Evolutionary conservation across 495 filamentous ascomycete species (phyloP), one percentile per base, ranked within the genome.

Genomic region (Xylaria nigripes): DNA sequence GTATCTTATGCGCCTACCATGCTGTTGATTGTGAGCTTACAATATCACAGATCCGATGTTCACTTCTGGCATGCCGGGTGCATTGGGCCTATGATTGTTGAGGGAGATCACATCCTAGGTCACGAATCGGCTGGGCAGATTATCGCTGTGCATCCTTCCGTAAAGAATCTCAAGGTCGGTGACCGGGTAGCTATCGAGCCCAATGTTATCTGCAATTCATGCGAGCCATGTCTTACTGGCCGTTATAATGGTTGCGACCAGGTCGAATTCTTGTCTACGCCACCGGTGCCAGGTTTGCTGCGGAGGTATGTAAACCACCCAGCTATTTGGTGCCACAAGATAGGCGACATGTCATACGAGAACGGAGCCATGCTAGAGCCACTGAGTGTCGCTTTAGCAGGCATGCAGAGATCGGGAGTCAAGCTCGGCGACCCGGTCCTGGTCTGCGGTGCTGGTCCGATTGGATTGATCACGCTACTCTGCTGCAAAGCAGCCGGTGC

Each of bases 61-160:
- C 90, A 95, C 72, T 96, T 96, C 78, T 95, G 90, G 90, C 89
- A 91, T 67, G 86, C 84, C 30, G 90, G 90, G 57, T 87, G 85
- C 71, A 95, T 96, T 64, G 90, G 90, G 13, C 90, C 90, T 50
- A 96, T 95, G 90, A 85, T 95, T 57, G 90, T 96, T 25, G 79
- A 78, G 50, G 84, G 80, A 59, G 85, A 88, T 65, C 90, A 95
- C 65, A 87, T 95, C 62, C 84, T 96, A 27, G 90, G 90, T 57
- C 90, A 95, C 76, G 90, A 95, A 74, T 94, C 90, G 41, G 86
- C 89, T 25, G 90, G 90, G 54, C 81, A 87, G 61, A 70, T 95
- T 49, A 76, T 96, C 57, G 85, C 89, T 7, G 85, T 84, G 38
- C 89, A 91, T 55, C 81, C 90, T 51, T 84, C 80, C 10, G 90